phyloP scores from a whole-genome alignment of 129 eudicot species.

The sunflower (Helianthus annuus) region DNA sequence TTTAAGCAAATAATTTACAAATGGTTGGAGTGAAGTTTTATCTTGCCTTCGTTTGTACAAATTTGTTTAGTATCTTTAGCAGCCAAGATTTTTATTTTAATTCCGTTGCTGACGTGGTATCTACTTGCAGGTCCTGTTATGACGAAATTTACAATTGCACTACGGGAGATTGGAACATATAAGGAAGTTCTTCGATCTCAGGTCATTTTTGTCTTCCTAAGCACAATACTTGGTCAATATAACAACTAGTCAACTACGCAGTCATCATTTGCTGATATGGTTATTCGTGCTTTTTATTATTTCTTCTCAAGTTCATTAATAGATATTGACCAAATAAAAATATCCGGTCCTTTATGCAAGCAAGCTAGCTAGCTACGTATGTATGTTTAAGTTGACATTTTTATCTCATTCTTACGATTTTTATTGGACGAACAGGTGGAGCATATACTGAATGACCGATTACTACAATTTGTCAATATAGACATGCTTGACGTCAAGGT shows the following conservation, averaged over 20 bases:
- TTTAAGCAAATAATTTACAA: conserved; percentile 5
- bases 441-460: conserved; percentile 83
- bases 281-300: background rate
- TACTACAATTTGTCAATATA: conserved; percentile 86
- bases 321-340: background rate
- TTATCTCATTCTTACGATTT: conserved; percentile 20
- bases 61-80: background rate
- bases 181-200: conserved; percentile 99
- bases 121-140: conserved; percentile 85
- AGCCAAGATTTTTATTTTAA: background rate
- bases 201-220: conserved; percentile 42
- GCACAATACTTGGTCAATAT: conserved; percentile 9
- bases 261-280: conserved; percentile 13
- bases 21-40: background rate
- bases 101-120: conserved; percentile 19
- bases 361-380: background rate
- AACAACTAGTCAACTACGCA: background rate
- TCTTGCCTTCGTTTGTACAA: background rate
- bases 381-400: background rate
- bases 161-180: conserved; percentile 96
- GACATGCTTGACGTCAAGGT: conserved; percentile 98
- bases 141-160: conserved; percentile 97
- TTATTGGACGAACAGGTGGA: conserved; percentile 70
- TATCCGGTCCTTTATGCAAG: background rate
- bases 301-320: background rate